Base-by-base conservation (phyloP, 1,284 basidiomycete species). In the Ustilago tritici region DNA sequence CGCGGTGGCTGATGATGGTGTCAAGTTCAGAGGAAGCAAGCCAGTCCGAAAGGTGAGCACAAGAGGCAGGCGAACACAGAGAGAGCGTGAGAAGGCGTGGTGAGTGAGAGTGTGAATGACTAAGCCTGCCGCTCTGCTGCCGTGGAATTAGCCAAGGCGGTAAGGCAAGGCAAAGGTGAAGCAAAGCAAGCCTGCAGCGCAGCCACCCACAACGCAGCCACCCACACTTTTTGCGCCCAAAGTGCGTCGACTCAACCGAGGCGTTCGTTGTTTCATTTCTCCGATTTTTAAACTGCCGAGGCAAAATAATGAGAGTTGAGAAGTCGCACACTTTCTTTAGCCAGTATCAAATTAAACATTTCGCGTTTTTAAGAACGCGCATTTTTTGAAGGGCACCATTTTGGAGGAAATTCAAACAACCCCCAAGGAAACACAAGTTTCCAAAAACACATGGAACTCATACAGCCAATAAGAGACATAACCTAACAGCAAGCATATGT, bases 221-320 rank as follows among this genome's bases (percentile, higher is more conserved):
- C 46, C 19, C 23, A 49, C 46, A 49, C n/a, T 14, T 11, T 40
- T 11, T 10, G 23, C 38, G 40, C 9, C 17, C 2, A 56, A 61
- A 41, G 38, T 61, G 59, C 59, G 59, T 61, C 28, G 40, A 61
- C 40, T 50, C n/a, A 52, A 38, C 23, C 8, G 15, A 6, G 23
- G 28, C 23, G 41, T 19, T 32, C 7, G 7, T 32, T 28, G 3
- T 28, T 28, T 28, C 23, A 28, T 28, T 28, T 28, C 3, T 31
- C 43, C 36, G 9, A 12, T 14, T 56, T 56, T 31, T 6, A 10
- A 36, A 28, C 41, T 31, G 40, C 41, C 17, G 36, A 19, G n/a
- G 19, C n/a, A n/a, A n/a, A 19, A 19, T 19, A 46, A 46, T 17
- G 34, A 19, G 40, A 36, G 23, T 4, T 40, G 10, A 11, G 38